Evolutionary conservation across 148 eudicot species (phyloP).

Genomic region (Fagopyrum esculentum): DNA sequence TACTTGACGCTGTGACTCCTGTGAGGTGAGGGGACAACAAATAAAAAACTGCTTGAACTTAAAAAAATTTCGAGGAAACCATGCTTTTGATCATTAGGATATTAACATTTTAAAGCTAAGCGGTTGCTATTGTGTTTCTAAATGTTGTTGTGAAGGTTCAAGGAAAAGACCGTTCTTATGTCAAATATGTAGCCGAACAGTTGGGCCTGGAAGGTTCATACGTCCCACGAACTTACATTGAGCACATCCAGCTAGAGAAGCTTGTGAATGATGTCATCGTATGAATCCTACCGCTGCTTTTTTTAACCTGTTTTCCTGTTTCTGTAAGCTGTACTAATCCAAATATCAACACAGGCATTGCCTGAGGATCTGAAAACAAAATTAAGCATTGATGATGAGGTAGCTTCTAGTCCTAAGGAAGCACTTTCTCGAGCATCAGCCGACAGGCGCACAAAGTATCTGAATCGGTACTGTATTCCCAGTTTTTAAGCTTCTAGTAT

Average conservation of each 20-base stretch:
- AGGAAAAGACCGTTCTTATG: slow-evolving; percentile 84
- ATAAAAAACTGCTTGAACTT: neutral
- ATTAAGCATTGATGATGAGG: slow-evolving; percentile 86
- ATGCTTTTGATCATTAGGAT: neutral
- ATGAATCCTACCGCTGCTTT: slow-evolving; percentile 19
- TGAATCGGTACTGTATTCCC: slow-evolving; percentile 46
- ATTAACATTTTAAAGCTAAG: neutral
- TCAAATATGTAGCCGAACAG: slow-evolving; percentile 63
- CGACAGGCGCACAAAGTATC: slow-evolving; percentile 70
- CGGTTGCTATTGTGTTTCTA: neutral
- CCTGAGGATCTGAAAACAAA: slow-evolving; percentile 92
- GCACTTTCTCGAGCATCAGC: slow-evolving; percentile 91
- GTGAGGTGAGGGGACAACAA: neutral
- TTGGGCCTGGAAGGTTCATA: slow-evolving; percentile 88
- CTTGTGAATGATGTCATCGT: slow-evolving; percentile 94
- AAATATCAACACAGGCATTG: slow-evolving; percentile 45
- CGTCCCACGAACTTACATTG: slow-evolving; percentile 86
- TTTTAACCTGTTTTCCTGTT: slow-evolving; percentile 10
- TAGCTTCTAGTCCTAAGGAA: slow-evolving; percentile 89
- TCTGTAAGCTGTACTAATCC: slow-evolving; percentile 19
- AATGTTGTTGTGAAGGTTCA: slow-evolving; percentile 51
- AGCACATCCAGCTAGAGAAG: slow-evolving; percentile 92
- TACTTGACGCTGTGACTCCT: neutral
- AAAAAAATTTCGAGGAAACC: neutral
- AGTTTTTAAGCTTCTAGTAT: neutral